phyloP scores from a whole-genome alignment of 306 rosid genomes.

The Lotus japonicus region DNA sequence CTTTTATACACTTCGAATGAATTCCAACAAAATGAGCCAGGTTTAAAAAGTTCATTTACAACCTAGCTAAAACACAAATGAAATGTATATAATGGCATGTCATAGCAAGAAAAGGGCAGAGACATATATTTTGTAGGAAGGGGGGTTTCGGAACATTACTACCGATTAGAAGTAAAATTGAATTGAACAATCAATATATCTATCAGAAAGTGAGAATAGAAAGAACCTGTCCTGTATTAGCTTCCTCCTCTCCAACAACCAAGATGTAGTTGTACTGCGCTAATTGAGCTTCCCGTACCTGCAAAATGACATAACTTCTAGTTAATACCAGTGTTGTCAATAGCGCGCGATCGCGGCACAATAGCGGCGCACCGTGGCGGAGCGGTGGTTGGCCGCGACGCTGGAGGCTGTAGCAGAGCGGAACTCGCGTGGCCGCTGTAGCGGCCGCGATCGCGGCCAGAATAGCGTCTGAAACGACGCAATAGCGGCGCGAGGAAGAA shows the following conservation, averaged over 20 bases:
- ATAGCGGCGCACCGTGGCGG: too few species aligned
- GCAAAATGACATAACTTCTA: constrained; percentile 22
- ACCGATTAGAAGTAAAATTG: not conserved
- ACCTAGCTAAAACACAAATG: too few species aligned
- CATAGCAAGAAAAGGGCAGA: not conserved
- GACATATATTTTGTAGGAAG: not conserved
- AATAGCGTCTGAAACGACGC: too few species aligned
- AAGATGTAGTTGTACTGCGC: constrained; percentile 81
- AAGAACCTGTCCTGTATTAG: constrained; percentile 78
- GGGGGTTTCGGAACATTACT: not conserved
- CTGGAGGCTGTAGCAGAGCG: too few species aligned
- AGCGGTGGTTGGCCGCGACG: too few species aligned
- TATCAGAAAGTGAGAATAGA: not conserved
- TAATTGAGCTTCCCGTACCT: constrained; percentile 90
- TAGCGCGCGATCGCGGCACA: too few species aligned
- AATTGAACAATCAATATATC: not conserved
- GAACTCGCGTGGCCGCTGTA: too few species aligned
- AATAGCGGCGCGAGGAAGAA: too few species aligned
- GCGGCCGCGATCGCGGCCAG: too few species aligned
- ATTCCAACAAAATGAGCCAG: too few species aligned
- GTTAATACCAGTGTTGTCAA: constrained; percentile 11
- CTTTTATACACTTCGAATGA: not conserved
- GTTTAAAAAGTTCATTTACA: too few species aligned
- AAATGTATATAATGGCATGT: not conserved
- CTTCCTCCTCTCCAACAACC: constrained; percentile 96